Conservation (phyloP, 495 filamentous ascomycete species). For the Bombardia bombarda region DNA sequence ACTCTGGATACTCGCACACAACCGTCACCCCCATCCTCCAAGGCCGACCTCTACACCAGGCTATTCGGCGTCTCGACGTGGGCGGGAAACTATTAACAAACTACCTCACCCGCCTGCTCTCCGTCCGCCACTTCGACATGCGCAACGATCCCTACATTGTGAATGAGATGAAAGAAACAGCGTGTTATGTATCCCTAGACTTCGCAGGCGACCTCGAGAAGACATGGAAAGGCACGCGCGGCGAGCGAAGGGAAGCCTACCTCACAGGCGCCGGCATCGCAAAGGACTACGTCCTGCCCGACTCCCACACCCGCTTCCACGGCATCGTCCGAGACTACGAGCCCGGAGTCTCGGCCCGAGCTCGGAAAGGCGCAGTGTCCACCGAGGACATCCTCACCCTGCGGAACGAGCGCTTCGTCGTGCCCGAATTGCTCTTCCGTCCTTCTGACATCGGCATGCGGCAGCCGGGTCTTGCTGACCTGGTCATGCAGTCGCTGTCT, state of each 20-base stretch:
- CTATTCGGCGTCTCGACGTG: slow-evolving; percentile 78
- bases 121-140: slow-evolving; percentile 88
- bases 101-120: slow-evolving; percentile 82
- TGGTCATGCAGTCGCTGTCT: slow-evolving; percentile 74
- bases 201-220: slow-evolving; percentile 74
- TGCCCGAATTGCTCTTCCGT: slow-evolving; percentile 84
- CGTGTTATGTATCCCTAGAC: slow-evolving; percentile 74
- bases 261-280: slow-evolving; percentile 62
- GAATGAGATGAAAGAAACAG: slow-evolving; percentile 89
- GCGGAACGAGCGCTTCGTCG: slow-evolving; percentile 83
- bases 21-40: slow-evolving; percentile 81
- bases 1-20: slow-evolving; percentile 89
- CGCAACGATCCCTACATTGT: slow-evolving; percentile 86
- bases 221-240: slow-evolving; percentile 72
- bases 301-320: slow-evolving; percentile 68
- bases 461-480: slow-evolving; percentile 73
- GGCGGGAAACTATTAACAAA: slow-evolving; percentile 95
- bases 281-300: slow-evolving; percentile 87
- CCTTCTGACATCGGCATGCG: slow-evolving; percentile 81
- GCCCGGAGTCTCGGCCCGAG: slow-evolving; percentile 42
- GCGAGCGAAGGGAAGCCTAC: slow-evolving; percentile 35
- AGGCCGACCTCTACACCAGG: slow-evolving; percentile 71
- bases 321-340: slow-evolving; percentile 75
- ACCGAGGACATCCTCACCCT: slow-evolving; percentile 80
- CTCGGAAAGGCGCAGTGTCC: slow-evolving; percentile 51